A percentile compares a stretch with the other conserved stretches of the same genome.
Evolutionary conservation across 2,329 filamentous ascomycete genomes (phyloP).

Genomic region (Diaporthe citri): DNA sequence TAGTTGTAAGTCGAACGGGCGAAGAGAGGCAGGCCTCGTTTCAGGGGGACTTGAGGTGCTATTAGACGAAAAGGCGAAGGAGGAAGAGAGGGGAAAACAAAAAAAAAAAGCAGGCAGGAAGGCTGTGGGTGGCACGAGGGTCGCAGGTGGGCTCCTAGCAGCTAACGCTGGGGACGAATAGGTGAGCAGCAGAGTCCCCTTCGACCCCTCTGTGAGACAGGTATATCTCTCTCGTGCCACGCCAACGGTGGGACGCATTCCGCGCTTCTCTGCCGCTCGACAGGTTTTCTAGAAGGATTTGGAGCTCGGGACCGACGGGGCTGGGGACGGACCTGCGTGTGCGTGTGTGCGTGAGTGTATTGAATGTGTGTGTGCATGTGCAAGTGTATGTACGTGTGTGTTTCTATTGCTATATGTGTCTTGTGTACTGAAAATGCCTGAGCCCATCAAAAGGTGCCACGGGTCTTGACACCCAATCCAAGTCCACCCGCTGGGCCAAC

Average conservation of each 20-base stretch:
- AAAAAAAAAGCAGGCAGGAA: not conserved
- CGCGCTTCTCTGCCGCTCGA: constrained; percentile 24
- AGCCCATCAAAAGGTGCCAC: constrained; percentile 33
- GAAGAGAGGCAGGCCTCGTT: constrained; percentile 1
- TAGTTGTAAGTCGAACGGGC: constrained; percentile 10
- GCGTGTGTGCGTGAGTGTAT: not conserved
- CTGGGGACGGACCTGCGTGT: not conserved
- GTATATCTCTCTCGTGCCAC: constrained; percentile 31
- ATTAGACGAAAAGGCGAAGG: not conserved
- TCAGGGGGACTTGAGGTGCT: not conserved
- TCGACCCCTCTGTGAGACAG: constrained; percentile 13
- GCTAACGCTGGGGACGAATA: not conserved
- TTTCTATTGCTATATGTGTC: not conserved
- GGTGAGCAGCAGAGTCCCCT: not conserved
- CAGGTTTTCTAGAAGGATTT: constrained; percentile 20
- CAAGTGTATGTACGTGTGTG: not conserved
- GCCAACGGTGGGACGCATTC: constrained; percentile 12
- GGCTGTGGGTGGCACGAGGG: not conserved
- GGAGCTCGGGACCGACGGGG: constrained; percentile 16
- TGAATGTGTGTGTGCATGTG: not conserved
- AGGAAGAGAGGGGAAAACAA: too few species aligned
- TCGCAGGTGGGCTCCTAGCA: not conserved
- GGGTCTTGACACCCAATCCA: constrained; percentile 26
- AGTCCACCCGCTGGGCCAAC: not conserved
- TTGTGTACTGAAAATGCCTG: constrained; percentile 11